phyloP scores from a whole-genome alignment of 2,329 filamentous ascomycete genomes.

The Zymoseptoria ardabiliae region DNA sequence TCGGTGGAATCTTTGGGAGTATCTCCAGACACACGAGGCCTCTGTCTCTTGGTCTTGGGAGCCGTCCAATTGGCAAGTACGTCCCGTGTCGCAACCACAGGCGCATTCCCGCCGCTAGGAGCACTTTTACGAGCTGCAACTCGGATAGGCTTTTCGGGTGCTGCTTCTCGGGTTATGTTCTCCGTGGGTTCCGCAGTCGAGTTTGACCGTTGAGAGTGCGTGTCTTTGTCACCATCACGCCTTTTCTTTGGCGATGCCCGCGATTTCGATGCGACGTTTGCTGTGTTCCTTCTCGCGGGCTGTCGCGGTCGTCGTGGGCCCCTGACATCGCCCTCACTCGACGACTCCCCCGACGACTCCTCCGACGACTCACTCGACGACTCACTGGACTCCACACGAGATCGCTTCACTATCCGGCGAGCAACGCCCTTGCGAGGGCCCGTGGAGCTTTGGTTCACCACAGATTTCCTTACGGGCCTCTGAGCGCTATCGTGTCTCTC shows the following conservation, averaged over 20 bases:
- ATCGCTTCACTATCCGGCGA: neutral
- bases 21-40: constrained; percentile 14
- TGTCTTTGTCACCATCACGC: neutral
- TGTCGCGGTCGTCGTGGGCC: neutral
- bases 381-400: neutral
- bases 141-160: neutral
- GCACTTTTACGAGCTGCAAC: constrained; percentile 12
- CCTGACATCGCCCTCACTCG: neutral
- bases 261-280: neutral
- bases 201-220: neutral
- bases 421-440: neutral
- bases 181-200: neutral
- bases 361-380: neutral
- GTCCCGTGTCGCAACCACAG: constrained; percentile 3
- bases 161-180: neutral
- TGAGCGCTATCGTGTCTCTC: neutral
- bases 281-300: neutral
- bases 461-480: neutral
- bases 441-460: constrained; percentile 1
- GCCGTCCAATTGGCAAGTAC: constrained; percentile 12
- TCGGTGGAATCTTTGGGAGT: constrained; percentile 17
- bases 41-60: constrained; percentile 9
- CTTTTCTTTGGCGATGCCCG: neutral
- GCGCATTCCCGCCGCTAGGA: neutral
- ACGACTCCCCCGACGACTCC: neutral